Conservation (phyloP, 108 stramenopile genomes). For the Skeletonema marinoi region DNA sequence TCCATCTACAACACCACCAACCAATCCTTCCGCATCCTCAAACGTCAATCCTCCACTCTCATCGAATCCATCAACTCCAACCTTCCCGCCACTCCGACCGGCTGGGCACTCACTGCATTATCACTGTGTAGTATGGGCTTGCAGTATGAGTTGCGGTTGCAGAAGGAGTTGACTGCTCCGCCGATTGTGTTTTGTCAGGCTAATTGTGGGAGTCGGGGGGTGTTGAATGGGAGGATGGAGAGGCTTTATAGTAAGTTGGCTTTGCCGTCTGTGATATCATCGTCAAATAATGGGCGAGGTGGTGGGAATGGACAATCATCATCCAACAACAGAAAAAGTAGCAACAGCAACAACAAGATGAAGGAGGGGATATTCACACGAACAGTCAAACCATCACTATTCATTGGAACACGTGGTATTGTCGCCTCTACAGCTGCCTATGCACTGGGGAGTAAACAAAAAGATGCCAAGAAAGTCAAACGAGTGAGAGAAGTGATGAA, state of each 20-base stretch:
- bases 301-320: constrained; percentile 1
- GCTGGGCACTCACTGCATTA: constrained; percentile 65
- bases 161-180: constrained; percentile 56
- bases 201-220: neutral
- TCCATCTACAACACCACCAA: constrained; percentile 16
- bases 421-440: constrained; percentile 76
- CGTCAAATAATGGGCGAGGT: too few species aligned
- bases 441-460: constrained; percentile 21
- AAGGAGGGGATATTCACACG: constrained; percentile 58
- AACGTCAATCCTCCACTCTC: constrained; percentile 16
- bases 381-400: constrained; percentile 68
- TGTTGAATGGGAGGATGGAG: constrained; percentile 27
- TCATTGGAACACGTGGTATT: constrained; percentile 78
- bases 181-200: constrained; percentile 72
- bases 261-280: neutral
- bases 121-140: constrained; percentile 42
- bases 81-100: constrained; percentile 67
- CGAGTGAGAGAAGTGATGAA: constrained; percentile 70
- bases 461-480: constrained; percentile 30
- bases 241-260: constrained; percentile 31
- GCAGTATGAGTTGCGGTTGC: constrained; percentile 64
- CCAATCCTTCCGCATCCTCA: constrained; percentile 8
- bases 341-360: neutral
- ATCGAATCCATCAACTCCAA: constrained; percentile 19
- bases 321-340: neutral